A percentile compares a stretch with the other conserved stretches of the same genome.
Evolutionary conservation across 2,329 filamentous ascomycete species (phyloP).

Genomic region (Apiospora malaysiana): DNA sequence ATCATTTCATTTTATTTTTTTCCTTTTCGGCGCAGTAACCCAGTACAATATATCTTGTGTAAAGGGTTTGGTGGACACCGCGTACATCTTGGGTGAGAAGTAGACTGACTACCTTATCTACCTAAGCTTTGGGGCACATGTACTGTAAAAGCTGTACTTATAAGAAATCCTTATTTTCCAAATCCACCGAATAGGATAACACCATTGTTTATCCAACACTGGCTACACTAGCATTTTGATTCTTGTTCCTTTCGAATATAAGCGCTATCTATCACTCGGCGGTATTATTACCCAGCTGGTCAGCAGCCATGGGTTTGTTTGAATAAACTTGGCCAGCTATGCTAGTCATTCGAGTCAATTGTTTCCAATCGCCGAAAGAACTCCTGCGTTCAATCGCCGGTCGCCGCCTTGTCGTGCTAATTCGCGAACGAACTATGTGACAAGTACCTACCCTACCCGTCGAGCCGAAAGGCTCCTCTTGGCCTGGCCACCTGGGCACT

Average conservation of each 20-base stretch:
- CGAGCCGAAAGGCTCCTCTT: background rate
- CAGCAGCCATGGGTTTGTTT: background rate
- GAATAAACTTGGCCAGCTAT: background rate
- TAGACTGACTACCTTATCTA: no score
- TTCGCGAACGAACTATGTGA: background rate
- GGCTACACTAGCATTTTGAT: no score
- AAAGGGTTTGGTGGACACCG: conserved; percentile 1
- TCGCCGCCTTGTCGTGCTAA: background rate
- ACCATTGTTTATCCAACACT: no score
- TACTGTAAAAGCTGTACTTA: no score
- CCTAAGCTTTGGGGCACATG: no score
- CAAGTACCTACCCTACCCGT: background rate
- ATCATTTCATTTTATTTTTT: background rate
- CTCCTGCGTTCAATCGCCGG: background rate
- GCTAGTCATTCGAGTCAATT: no score
- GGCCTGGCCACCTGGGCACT: conserved; percentile 3
- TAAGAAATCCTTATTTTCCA: no score
- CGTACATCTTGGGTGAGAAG: no score
- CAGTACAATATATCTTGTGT: background rate
- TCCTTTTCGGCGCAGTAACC: background rate
- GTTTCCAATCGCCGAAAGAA: conserved; percentile 1
- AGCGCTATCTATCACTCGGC: no score
- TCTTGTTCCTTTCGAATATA: no score
- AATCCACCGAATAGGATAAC: no score
- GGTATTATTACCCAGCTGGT: no score